Conservation (phyloP, 2,329 filamentous ascomycete genomes). For the Aureobasidium sp. region DNA sequence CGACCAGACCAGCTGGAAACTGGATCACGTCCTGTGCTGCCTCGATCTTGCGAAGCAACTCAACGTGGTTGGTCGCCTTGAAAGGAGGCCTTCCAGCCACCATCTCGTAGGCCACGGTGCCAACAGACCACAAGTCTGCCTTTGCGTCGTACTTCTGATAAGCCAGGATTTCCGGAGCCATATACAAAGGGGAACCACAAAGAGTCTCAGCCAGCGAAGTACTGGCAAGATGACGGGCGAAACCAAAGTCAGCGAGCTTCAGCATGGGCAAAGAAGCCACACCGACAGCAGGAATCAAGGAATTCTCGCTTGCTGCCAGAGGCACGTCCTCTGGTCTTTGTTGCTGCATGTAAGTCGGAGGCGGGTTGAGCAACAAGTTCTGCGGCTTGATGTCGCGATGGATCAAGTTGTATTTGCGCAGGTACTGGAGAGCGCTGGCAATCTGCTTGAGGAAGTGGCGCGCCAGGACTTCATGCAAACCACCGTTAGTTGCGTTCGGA, state of each 20-base stretch:
- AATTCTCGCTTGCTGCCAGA: slow-evolving; percentile 71
- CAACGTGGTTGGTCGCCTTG: slow-evolving; percentile 86
- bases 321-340: slow-evolving; percentile 54
- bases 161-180: slow-evolving; percentile 94
- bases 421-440: slow-evolving; percentile 80
- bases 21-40: slow-evolving; percentile 75
- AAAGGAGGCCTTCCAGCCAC: slow-evolving; percentile 84
- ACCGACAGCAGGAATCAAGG: slow-evolving; percentile 70
- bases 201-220: slow-evolving; percentile 92
- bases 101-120: slow-evolving; percentile 95
- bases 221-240: slow-evolving; percentile 81
- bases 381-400: slow-evolving; percentile 98
- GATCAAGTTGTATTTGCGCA: slow-evolving; percentile 76
- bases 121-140: slow-evolving; percentile 95
- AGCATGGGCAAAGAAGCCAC: slow-evolving; percentile 84
- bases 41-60: slow-evolving; percentile 86
- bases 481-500: slow-evolving; percentile 70
- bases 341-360: slow-evolving; percentile 59
- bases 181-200: slow-evolving; percentile 93
- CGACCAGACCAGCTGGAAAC: slow-evolving; percentile 62
- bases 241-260: slow-evolving; percentile 98
- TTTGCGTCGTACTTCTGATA: slow-evolving; percentile 98
- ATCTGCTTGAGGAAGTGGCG: slow-evolving; percentile 96
- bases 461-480: slow-evolving; percentile 93
- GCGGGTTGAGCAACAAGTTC: slow-evolving; percentile 83